Conservation (phyloP, 495 filamentous ascomycete species). For the Penicillium macrosclerotiorum region DNA sequence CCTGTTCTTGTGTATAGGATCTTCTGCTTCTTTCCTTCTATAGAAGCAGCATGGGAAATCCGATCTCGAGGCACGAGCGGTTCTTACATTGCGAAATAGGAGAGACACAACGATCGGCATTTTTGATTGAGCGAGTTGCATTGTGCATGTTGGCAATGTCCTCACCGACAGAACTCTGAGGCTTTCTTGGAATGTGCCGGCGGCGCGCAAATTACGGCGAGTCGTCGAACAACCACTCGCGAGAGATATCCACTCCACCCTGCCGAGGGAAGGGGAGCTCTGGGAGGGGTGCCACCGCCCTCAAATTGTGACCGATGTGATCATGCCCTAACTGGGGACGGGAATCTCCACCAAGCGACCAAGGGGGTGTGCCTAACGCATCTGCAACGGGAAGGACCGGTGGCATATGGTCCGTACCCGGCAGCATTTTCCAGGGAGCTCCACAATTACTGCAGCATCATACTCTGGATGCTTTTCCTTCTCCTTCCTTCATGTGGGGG, state of each 20-base stretch:
- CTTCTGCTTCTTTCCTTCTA: slow-evolving; percentile 1
- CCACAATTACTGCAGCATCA: slow-evolving; percentile 6
- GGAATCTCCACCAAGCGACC: slow-evolving; percentile 11
- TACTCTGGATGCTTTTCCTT: too few species aligned
- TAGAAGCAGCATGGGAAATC: neutral
- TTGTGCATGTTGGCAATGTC: slow-evolving; percentile 22
- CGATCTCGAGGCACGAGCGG: slow-evolving; percentile 29
- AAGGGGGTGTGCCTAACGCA: slow-evolving; percentile 6
- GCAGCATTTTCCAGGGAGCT: slow-evolving; percentile 21
- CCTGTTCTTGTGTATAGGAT: neutral
- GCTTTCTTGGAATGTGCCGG: neutral
- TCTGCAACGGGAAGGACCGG: slow-evolving; percentile 15
- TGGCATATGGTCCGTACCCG: slow-evolving; percentile 25
- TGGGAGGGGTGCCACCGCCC: neutral
- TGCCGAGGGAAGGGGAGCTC: neutral
- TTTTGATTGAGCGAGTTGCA: slow-evolving; percentile 24
- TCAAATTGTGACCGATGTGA: slow-evolving; percentile 7
- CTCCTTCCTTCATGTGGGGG: neutral
- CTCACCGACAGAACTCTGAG: slow-evolving; percentile 42
- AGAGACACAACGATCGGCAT: slow-evolving; percentile 35
- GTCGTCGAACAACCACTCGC: too few species aligned
- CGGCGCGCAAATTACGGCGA: slow-evolving; percentile 9
- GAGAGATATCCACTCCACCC: neutral
- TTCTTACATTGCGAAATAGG: slow-evolving; percentile 29
- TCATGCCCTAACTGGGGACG: slow-evolving; percentile 3